A percentile compares a stretch with the other conserved stretches of the same genome.
phyloP scores from a whole-genome alignment of 139 green algal species.

The Chlorella sp. region DNA sequence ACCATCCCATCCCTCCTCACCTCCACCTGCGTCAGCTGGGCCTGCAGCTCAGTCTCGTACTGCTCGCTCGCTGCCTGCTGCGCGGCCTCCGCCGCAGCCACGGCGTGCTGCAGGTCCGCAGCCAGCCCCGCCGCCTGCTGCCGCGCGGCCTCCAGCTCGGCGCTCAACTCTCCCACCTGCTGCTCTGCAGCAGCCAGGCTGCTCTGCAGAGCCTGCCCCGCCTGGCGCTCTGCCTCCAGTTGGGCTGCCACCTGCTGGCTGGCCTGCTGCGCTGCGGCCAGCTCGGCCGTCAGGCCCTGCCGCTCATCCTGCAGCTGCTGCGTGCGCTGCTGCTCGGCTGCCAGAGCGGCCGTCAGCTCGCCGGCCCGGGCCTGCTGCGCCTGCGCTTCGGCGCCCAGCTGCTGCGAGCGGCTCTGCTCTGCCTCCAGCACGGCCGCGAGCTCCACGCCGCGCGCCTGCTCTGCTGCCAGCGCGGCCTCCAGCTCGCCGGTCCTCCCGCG shows the following conservation, averaged over 20 bases:
- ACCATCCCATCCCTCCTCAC: too few species aligned
- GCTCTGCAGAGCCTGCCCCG: too few species aligned
- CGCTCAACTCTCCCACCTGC: neutral
- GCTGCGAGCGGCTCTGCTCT: neutral
- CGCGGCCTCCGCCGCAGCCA: neutral
- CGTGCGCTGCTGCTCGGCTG: neutral
- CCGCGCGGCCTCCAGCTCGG: neutral
- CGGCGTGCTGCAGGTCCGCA: neutral
- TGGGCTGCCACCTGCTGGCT: neutral
- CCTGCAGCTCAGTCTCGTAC: conserved; percentile 12
- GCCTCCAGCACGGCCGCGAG: neutral
- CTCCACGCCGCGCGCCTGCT: neutral
- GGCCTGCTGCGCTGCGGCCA: neutral
- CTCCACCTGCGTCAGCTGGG: conserved; percentile 46
- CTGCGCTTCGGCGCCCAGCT: neutral
- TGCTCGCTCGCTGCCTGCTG: neutral
- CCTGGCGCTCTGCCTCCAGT: conserved; percentile 7
- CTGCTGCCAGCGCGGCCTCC: neutral
- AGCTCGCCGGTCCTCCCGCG: neutral
- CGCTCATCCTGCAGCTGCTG: neutral
- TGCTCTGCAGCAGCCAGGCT: neutral
- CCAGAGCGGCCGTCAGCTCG: too few species aligned
- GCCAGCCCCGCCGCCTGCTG: neutral
- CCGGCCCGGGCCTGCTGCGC: neutral
- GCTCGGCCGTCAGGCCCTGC: too few species aligned